Evolutionary conservation across 78 protist genomes (phyloP), one percentile per base, ranked within the genome.

Genomic region (Chrysochromulina tobinii): DNA sequence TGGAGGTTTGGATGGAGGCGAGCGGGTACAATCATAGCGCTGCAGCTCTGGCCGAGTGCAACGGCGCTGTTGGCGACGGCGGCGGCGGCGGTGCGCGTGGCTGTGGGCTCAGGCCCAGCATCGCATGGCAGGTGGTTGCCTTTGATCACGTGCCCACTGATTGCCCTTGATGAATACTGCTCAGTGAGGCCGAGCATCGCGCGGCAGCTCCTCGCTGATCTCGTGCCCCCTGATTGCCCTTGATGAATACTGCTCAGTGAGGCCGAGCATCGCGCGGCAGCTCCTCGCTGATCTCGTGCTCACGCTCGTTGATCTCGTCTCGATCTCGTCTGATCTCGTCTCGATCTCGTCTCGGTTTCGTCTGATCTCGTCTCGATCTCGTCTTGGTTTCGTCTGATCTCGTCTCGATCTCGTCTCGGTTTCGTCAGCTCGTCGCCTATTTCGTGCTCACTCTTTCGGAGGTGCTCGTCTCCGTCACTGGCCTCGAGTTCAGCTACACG

Each of bases 401-500:
- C 72, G 50, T 38, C 38, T 38, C 38, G 38, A 38, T 38, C 38
- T 38, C 38, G 38, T 38, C 38, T 38, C 38, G 38, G 20, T 58
- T 17, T 87, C 67, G 72, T 58, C 89, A 87, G 18, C 25, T 58
- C 25, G 23, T 69, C 23, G 23, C 72, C 12, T 87, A 58, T 8
- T 11, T 87, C 89, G 15, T 55, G n/a, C 8, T 51, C 68, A 58
- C 68, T 17, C 14, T 58, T 18, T 53, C 64, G 53, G 61, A 87
- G 75, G 53, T 87, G 14, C 61, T 89, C 25, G 73, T 38, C n/a
- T 88, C 94, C 14, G 89, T 96, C 53, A 86, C 96, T 0, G 93
- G 95, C 18, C 92, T 96, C 15, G 96, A 95, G 75, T 95, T 95
- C 86, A 95, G 96, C 15, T 96, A 95, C 89, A 64, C 96, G 12